These are phyloP conservation scores for Pluteus cervinus DNA, from an alignment of 768 basidiomycete species.

Conservation along the genomic window DNA sequence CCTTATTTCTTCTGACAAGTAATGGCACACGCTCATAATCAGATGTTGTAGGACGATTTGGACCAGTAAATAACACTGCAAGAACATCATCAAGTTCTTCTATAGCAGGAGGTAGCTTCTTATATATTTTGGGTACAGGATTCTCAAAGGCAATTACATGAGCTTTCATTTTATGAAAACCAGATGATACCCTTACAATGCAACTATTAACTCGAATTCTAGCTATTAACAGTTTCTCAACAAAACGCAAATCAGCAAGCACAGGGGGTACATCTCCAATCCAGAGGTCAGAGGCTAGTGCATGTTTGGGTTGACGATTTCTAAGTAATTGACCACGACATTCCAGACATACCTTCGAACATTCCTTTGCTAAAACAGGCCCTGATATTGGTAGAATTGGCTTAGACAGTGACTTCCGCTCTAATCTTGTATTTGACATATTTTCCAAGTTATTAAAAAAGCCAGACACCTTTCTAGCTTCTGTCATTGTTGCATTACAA, in stretches of 20 bases:
- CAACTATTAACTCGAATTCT: too few relatives aligned
- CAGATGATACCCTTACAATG: too few relatives aligned
- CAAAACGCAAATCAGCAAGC: not conserved
- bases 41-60: slow-evolving; percentile 7
- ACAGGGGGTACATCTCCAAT: not conserved
- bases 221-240: not conserved
- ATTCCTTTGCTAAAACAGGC: too few relatives aligned
- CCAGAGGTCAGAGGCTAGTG: not conserved
- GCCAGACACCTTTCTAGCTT: too few relatives aligned
- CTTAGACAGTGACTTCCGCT: too few relatives aligned
- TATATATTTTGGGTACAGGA: slow-evolving; percentile 14
- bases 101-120: slow-evolving; percentile 14
- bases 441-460: too few relatives aligned
- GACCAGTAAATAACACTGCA: slow-evolving; percentile 8
- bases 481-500: too few relatives aligned
- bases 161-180: slow-evolving; percentile 12
- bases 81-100: slow-evolving; percentile 12
- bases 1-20: slow-evolving; percentile 16
- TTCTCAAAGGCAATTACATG: slow-evolving; percentile 20
- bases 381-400: too few relatives aligned
- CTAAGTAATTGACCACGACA: too few relatives aligned
- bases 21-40: slow-evolving; percentile 15
- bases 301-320: not conserved
- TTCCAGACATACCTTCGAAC: too few relatives aligned
- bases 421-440: too few relatives aligned